These are phyloP conservation scores for Ocimum tenuiflorum DNA, from an alignment of 257 asterid species.

Conservation along the genomic window DNA sequence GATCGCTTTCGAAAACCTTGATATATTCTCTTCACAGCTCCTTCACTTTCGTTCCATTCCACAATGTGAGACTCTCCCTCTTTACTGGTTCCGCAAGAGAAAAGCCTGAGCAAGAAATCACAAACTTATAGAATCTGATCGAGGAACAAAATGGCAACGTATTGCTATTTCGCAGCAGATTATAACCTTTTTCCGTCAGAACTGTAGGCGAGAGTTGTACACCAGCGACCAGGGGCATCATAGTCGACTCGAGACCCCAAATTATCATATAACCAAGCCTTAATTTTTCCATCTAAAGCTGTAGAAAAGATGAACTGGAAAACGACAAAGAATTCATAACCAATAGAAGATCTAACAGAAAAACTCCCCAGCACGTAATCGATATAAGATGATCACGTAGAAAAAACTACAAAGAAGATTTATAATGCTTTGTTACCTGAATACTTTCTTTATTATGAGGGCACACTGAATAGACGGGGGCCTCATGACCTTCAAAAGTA, in stretches of 20 bases:
- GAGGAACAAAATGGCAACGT: conserved; percentile 3
- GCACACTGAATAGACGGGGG: conserved; percentile 84
- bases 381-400: not conserved
- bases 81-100: conserved; percentile 68
- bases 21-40: conserved; percentile 54
- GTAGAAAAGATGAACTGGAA: conserved; percentile 58
- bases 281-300: conserved; percentile 60
- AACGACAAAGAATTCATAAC: conserved; percentile 16
- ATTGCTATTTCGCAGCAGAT: not conserved
- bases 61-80: conserved; percentile 65
- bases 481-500: conserved; percentile 91
- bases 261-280: conserved; percentile 59
- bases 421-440: conserved; percentile 46
- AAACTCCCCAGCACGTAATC: not conserved
- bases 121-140: conserved; percentile 10
- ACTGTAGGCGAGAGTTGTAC: conserved; percentile 60
- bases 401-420: not conserved
- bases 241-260: conserved; percentile 61
- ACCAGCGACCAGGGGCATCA: conserved; percentile 65
- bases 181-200: conserved; percentile 56
- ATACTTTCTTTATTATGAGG: conserved; percentile 91
- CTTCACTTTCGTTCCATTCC: conserved; percentile 74
- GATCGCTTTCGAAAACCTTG: conserved; percentile 55
- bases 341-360: not conserved
- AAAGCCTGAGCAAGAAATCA: conserved; percentile 35